phyloP scores from a whole-genome alignment of 352 stramenopile genomes.

The Peronospora destructor region DNA sequence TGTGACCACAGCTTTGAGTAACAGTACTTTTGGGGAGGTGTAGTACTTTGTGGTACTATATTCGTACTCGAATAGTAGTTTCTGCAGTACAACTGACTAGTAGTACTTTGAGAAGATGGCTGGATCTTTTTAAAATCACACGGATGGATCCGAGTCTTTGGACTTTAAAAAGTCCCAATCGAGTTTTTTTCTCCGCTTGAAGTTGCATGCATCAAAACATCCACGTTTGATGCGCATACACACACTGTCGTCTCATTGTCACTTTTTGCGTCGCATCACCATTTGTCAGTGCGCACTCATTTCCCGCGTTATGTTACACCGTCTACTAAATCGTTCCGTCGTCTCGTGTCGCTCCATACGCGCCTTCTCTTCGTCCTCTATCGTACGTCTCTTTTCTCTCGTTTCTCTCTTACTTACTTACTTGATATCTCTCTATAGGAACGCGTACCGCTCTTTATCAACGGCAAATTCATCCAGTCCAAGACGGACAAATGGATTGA shows the following conservation, averaged over 20 bases:
- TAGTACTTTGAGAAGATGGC: too few species aligned
- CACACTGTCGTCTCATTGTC: not conserved
- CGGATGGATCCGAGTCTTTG: too few species aligned
- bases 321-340: constrained; percentile 18
- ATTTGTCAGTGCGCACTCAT: not conserved
- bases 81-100: too few species aligned
- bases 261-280: constrained; percentile 32
- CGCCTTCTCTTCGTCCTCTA: constrained; percentile 41
- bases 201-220: constrained; percentile 15
- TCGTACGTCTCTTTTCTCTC: constrained; percentile 16
- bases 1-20: not conserved
- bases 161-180: not conserved
- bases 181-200: constrained; percentile 20
- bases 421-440: constrained; percentile 25
- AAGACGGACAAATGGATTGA: constrained; percentile 90
- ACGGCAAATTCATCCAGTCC: constrained; percentile 89
- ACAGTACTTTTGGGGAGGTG: too few species aligned
- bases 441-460: constrained; percentile 86
- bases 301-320: constrained; percentile 23
- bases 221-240: constrained; percentile 11
- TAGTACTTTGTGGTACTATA: too few species aligned
- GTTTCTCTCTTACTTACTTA: not conserved
- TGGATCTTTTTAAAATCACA: too few species aligned
- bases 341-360: constrained; percentile 19
- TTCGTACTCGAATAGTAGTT: too few species aligned